Base-by-base conservation (phyloP, 148 eudicot species). In the Persicaria tinctoria region DNA sequence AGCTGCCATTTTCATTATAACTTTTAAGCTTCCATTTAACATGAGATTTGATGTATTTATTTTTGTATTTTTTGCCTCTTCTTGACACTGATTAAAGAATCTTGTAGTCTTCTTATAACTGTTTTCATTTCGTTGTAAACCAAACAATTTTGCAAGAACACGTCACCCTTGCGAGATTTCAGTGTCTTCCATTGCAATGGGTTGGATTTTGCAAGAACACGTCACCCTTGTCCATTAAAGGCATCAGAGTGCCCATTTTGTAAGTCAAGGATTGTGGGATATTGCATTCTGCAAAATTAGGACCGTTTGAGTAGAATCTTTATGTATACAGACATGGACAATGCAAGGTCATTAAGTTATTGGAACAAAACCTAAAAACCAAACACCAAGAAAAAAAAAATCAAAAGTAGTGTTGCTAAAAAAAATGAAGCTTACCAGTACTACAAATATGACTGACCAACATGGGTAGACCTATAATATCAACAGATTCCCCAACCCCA, bases 1-100 rank as follows among this genome's bases (percentile, higher is more conserved):
- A 88, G 89, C 84, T 80, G 78, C 64, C 62, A 73, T 82, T 76
- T 77, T 51, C 54, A 80, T 74, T 54, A 70, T 73, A 71, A 81
- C 76, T 78, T 83, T 76, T 84, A 71, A 81, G 78, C 78, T 83
- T 78, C 86, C 71, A 54, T 75, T 66, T 79, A 38, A 60, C 78
- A 68, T 68, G 82, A 75, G 78, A 72, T 74, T 70, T 73, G 57
- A 20, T 53, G n/a, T 72, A 72, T 72, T 72, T 10, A 18, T 72
- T 49, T 70, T 50, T 27, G 70, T 46, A 66, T 46, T 13, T 41
- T 44, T 38, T 38, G 48, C 70, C 13, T 5, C 38, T 47, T 66
- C 41, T 66, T 13, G 47, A 66, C 70, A 66, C 14, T 41, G 41
- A 44, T 41, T 66, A 8, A 32, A 10, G 41, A 23, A 63, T 63